Base-by-base conservation (phyloP, 305 asterid species). In the Solanum hybrid region DNA sequence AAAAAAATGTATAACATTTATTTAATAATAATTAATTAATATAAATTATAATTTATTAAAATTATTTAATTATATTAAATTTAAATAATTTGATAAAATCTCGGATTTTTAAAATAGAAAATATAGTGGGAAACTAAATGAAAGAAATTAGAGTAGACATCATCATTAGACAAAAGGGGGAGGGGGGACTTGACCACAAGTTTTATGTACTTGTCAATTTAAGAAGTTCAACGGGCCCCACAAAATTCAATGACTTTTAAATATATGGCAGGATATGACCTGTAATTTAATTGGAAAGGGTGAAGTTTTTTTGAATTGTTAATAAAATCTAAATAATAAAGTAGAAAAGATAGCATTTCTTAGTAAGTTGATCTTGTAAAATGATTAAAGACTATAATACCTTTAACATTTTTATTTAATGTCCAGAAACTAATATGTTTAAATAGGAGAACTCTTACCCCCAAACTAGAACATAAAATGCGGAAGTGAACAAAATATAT, bases 181-280 rank as follows among this genome's bases (percentile, higher is more conserved):
- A 7, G 56, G 56, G 56, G 2, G 56, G 60, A 22, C 4, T 56
- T 56, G 69, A 17, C 10, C 69, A 7, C 10, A 56, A 2, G 69
- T 56, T 17, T 56, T 56, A 56, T 60, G 71, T 60, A 60, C 26
- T 19, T 19, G 11, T 60, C 71, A 60, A 60, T 60, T 60, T 60
- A 60, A 56, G 10, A 56, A 17, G 1, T 17, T 19, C 10, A 56
- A 7, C 0, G 24, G 0, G 0, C 0, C 69, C 69, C 0, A 56
- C 0, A n/a, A 17, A 56, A 56, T 17, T 17, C 4, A 56, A 6
- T 56, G 10, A 17, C 4, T 17, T 56, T 56, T 56, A 17, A 56
- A 56, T 56, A 56, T 56, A 17, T 56, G 69, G n/a, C 2, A 17
- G 69, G 1, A 17, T 17, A 56, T 17, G 24, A 56, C 10, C 4